Evolutionary conservation across 1,284 basidiomycete species (phyloP).

Genomic region (Chiua sp.): DNA sequence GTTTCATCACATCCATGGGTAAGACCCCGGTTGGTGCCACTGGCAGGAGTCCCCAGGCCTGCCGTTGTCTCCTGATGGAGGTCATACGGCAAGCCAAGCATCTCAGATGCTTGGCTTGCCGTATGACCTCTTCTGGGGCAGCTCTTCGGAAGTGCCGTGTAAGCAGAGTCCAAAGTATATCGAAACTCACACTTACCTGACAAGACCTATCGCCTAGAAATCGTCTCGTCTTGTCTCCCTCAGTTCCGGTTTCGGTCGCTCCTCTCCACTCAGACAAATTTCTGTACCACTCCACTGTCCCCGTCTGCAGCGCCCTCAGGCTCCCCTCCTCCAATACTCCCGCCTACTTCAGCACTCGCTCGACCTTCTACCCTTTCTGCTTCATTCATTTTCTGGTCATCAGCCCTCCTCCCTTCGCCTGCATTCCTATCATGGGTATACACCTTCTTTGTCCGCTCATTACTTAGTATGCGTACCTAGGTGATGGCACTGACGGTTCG

Average conservation of each 20-base stretch:
- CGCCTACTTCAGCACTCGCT: background rate
- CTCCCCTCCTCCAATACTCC: background rate
- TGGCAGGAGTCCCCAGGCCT: constrained; percentile 23
- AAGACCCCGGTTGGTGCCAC: no score
- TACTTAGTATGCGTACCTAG: constrained; percentile 80
- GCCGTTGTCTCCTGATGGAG: constrained; percentile 77
- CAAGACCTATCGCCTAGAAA: constrained; percentile 74
- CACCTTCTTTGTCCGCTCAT: constrained; percentile 55
- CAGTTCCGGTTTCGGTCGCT: constrained; percentile 20
- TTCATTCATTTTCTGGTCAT: constrained; percentile 24
- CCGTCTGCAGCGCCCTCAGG: background rate
- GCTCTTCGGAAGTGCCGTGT: constrained; percentile 47
- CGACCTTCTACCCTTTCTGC: background rate
- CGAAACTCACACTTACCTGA: constrained; percentile 50
- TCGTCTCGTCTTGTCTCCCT: constrained; percentile 66
- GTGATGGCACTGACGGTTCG: constrained; percentile 45
- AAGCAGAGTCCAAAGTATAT: background rate
- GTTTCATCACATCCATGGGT: background rate
- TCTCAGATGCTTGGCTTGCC: constrained; percentile 62
- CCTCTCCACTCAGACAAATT: constrained; percentile 13
- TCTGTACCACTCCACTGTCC: background rate
- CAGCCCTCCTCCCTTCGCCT: constrained; percentile 39
- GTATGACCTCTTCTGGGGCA: constrained; percentile 60
- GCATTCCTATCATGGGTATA: constrained; percentile 79
- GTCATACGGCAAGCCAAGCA: no score